Evolutionary conservation across 2,329 filamentous ascomycete species (phyloP).

Genomic region (Penicillium sp.): DNA sequence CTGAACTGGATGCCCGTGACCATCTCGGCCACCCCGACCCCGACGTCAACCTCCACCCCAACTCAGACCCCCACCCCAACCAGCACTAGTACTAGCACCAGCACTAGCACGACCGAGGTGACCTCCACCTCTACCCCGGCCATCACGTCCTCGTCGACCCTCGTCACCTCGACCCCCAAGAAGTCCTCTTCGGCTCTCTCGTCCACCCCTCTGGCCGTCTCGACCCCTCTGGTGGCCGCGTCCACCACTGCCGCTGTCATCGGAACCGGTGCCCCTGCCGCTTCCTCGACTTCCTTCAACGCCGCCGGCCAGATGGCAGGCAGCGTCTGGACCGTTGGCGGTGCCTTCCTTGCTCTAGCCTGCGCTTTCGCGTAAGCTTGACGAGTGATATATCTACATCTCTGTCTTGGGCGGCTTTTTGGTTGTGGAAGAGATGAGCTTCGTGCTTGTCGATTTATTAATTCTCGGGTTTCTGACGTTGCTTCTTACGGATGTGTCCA

Average conservation of each 20-base stretch:
- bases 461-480: constrained; percentile 12
- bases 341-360: constrained; percentile 27
- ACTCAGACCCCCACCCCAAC: constrained; percentile 13
- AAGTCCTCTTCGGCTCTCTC: constrained; percentile 17
- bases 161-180: constrained; percentile 11
- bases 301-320: constrained; percentile 23
- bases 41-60: constrained; percentile 19
- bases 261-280: constrained; percentile 10
- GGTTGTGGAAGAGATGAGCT: neutral
- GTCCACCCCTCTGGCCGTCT: constrained; percentile 15
- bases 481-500: constrained; percentile 20
- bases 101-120: neutral
- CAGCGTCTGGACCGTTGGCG: constrained; percentile 26
- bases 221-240: constrained; percentile 7
- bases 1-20: constrained; percentile 30
- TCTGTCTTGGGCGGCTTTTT: neutral
- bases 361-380: constrained; percentile 27
- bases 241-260: constrained; percentile 4
- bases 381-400: neutral
- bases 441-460: constrained; percentile 1
- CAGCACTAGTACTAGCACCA: constrained; percentile 8
- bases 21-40: constrained; percentile 20
- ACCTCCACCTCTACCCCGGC: constrained; percentile 12
- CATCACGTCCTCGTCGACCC: constrained; percentile 6
- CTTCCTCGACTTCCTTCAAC: constrained; percentile 18